Conservation (phyloP, 352 stramenopile species). For the Globisporangium okanoganense region DNA sequence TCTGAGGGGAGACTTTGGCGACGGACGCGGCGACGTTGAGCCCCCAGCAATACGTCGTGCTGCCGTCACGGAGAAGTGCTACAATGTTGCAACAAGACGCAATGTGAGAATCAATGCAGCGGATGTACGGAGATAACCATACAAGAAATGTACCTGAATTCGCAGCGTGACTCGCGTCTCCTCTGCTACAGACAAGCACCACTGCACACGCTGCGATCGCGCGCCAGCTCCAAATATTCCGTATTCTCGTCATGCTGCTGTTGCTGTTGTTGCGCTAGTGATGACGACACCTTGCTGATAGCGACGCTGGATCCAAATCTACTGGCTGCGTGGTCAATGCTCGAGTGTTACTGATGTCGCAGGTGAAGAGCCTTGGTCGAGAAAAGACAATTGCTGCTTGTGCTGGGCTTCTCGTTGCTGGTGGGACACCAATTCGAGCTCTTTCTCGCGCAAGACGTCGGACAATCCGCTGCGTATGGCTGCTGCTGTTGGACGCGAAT, state of each 20-base stretch:
- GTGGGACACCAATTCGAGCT: no score
- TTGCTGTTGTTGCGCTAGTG: neutral
- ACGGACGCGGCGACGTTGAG: constrained; percentile 16
- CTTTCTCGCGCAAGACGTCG: neutral
- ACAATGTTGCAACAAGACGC: neutral
- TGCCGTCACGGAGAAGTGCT: constrained; percentile 14
- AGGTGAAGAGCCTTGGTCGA: neutral
- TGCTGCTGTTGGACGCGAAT: constrained; percentile 2
- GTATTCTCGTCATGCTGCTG: constrained; percentile 12
- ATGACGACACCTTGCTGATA: neutral
- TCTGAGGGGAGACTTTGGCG: constrained; percentile 13
- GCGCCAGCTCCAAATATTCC: neutral
- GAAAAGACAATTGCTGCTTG: neutral
- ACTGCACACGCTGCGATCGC: neutral
- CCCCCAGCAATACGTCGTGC: constrained; percentile 38
- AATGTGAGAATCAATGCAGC: neutral
- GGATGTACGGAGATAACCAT: no score
- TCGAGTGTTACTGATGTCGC: neutral
- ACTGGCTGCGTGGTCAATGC: neutral
- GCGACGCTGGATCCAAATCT: neutral
- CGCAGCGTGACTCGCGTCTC: neutral
- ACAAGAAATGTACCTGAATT: neutral
- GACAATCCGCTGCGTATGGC: neutral
- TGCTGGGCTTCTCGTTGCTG: no score
- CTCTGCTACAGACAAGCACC: neutral